phyloP scores from a whole-genome alignment of 805 yeast genomes.

The Teunomyces cretensis region DNA sequence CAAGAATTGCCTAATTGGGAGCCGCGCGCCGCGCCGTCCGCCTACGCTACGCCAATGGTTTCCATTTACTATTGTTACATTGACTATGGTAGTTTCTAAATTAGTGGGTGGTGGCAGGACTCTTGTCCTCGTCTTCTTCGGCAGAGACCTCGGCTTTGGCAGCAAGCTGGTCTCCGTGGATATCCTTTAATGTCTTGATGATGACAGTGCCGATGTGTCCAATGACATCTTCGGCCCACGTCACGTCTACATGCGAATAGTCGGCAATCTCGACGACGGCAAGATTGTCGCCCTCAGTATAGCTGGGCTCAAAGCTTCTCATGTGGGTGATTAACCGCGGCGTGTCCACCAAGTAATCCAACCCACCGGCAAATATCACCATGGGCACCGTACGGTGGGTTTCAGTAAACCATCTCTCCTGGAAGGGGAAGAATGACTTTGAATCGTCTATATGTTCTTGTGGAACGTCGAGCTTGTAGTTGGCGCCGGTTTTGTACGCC shows the following conservation, averaged over 20 bases:
- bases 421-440: constrained; percentile 53
- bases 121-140: neutral
- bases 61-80: no score
- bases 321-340: constrained; percentile 64
- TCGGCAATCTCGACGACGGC: constrained; percentile 47
- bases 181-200: constrained; percentile 8
- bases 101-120: neutral
- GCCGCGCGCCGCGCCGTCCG: no score
- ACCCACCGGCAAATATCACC: constrained; percentile 66
- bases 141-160: no score
- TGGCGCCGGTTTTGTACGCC: constrained; percentile 21
- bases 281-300: constrained; percentile 34
- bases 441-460: constrained; percentile 48
- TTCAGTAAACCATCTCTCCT: constrained; percentile 52
- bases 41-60: no score
- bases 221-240: constrained; percentile 84
- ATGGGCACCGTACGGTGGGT: constrained; percentile 48
- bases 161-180: constrained; percentile 1
- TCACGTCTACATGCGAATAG: constrained; percentile 86
- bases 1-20: constrained; percentile 1
- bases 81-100: no score
- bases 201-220: constrained; percentile 57
- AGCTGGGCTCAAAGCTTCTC: constrained; percentile 52
- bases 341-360: constrained; percentile 80
- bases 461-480: constrained; percentile 4